A percentile compares a stretch with the other conserved stretches of the same genome.
Evolutionary conservation across 148 eudicot genomes (phyloP).

Genomic region (Fagopyrum esculentum): DNA sequence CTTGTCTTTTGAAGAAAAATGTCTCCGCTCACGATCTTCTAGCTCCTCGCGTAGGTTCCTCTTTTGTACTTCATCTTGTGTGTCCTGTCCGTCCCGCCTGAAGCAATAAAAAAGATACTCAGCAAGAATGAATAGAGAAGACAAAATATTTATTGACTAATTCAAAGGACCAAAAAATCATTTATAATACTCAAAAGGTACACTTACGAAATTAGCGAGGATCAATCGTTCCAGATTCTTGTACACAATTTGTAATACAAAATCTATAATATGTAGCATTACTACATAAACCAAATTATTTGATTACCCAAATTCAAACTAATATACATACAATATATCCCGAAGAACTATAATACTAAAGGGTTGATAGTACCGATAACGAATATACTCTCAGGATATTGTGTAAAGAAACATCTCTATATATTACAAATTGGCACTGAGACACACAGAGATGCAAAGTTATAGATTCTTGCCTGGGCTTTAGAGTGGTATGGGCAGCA

Average conservation of each 20-base stretch:
- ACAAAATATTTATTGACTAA: neutral
- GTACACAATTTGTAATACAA: too few relatives aligned
- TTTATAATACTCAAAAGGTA: too few relatives aligned
- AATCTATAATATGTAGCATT: too few relatives aligned
- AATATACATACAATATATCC: too few relatives aligned
- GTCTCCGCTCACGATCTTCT: slow-evolving; percentile 80
- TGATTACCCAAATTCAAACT: too few relatives aligned
- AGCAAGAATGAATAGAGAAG: neutral
- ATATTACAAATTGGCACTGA: neutral
- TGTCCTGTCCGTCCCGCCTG: slow-evolving; percentile 86
- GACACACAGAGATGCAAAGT: neutral
- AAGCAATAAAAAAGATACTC: neutral
- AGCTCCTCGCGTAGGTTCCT: slow-evolving; percentile 81
- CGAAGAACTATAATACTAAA: too few relatives aligned
- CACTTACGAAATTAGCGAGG: too few relatives aligned
- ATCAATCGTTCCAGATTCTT: too few relatives aligned
- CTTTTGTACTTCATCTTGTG: slow-evolving; percentile 71
- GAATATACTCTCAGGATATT: too few relatives aligned
- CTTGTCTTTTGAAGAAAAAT: slow-evolving; percentile 24
- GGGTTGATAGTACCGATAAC: neutral
- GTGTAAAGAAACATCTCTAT: neutral
- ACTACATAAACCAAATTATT: too few relatives aligned
- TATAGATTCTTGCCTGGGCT: neutral
- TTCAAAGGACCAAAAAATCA: neutral
- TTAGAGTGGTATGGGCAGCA: slow-evolving; percentile 69